These are phyloP conservation scores for Chaetothyriales sp. DNA, from an alignment of 2,329 filamentous ascomycete species.

Conservation along the genomic window DNA sequence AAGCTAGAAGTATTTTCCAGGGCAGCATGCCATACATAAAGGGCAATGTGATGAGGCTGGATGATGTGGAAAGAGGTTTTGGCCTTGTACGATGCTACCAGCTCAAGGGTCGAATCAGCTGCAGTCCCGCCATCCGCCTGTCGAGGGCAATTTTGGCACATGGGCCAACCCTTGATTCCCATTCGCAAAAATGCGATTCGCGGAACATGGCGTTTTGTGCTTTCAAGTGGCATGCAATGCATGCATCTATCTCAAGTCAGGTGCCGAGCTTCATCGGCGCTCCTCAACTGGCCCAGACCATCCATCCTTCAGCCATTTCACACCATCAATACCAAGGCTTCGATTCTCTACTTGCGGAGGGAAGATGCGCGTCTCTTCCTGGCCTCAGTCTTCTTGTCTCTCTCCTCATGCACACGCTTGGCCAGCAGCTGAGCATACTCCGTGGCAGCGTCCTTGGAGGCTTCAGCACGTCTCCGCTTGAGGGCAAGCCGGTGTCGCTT, in stretches of 20 bases:
- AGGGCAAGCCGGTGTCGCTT: slow-evolving; percentile 96
- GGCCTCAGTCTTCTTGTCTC: slow-evolving; percentile 81
- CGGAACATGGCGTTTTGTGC: no score
- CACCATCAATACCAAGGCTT: not conserved
- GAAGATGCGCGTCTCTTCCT: slow-evolving; percentile 96
- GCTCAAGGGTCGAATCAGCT: not conserved
- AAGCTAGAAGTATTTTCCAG: not conserved
- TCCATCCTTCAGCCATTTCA: not conserved
- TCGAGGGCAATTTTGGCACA: not conserved
- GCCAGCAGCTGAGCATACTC: slow-evolving; percentile 93
- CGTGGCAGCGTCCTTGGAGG: slow-evolving; percentile 96
- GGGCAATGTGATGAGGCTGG: not conserved
- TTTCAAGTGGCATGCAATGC: no score
- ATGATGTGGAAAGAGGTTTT: not conserved
- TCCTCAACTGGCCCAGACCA: not conserved
- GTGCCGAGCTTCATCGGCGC: not conserved
- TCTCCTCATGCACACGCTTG: slow-evolving; percentile 94
- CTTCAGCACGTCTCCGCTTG: slow-evolving; percentile 95
- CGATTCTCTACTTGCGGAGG: slow-evolving; percentile 62
- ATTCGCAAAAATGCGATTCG: not conserved
- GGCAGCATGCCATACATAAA: not conserved
- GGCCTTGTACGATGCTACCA: not conserved
- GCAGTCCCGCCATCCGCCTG: not conserved
- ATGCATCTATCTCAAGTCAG: not conserved
- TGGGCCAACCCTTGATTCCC: not conserved